Evolutionary conservation across 1,139 yeast species (phyloP).

Genomic region (Blastobotrys apis): DNA sequence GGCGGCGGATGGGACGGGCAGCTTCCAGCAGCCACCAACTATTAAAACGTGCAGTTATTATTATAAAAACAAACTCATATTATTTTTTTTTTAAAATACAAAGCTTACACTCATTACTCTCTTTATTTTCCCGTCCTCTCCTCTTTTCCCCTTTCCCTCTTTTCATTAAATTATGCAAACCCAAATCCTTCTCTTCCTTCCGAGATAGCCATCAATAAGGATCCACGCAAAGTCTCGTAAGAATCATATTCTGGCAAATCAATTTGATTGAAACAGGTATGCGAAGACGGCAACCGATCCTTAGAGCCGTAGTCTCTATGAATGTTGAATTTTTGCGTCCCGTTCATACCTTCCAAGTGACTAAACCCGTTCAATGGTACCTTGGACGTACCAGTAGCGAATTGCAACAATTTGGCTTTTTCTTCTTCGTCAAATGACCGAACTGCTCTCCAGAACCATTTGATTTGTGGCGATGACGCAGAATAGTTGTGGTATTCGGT

Average conservation of each 20-base stretch:
- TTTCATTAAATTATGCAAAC: constrained; percentile 60
- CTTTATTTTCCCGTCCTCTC: too few relatives aligned
- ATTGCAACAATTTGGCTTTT: constrained; percentile 87
- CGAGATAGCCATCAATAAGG: constrained; percentile 77
- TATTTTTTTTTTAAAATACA: too few relatives aligned
- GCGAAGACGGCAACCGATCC: constrained; percentile 90
- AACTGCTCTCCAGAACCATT: constrained; percentile 99
- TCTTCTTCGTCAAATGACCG: constrained; percentile 92
- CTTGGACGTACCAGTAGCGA: constrained; percentile 96
- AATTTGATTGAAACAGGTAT: constrained; percentile 93
- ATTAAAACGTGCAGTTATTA: too few relatives aligned
- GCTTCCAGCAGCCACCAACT: too few relatives aligned
- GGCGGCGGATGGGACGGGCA: too few relatives aligned
- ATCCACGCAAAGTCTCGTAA: constrained; percentile 78
- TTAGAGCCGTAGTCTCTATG: constrained; percentile 85
- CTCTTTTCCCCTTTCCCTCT: too few relatives aligned
- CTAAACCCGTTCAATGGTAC: constrained; percentile 94
- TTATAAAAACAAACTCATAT: too few relatives aligned
- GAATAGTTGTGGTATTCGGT: constrained; percentile 81
- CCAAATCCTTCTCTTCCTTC: constrained; percentile 99
- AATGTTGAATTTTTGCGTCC: constrained; percentile 80
- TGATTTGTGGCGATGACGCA: constrained; percentile 79
- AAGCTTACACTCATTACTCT: too few relatives aligned
- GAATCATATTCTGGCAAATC: constrained; percentile 91
- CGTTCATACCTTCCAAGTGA: constrained; percentile 84